Evolutionary conservation across 2,329 filamentous ascomycete genomes (phyloP), one percentile per base, ranked within the genome.

Genomic region (Eutypella sp.): DNA sequence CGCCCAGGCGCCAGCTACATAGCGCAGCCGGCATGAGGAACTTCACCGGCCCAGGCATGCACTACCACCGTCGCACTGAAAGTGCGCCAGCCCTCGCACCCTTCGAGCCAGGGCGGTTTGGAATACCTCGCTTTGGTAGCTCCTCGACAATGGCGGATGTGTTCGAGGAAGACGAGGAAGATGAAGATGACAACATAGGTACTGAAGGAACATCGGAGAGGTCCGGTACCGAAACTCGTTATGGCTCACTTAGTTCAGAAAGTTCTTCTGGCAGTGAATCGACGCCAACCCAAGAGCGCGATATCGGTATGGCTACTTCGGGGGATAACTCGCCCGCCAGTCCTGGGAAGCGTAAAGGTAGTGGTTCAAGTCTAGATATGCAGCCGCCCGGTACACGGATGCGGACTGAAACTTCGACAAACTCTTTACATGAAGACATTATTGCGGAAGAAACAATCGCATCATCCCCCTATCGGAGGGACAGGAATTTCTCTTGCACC

Each of bases 91-190:
- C 89, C 57, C 78, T 91, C 65, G 82, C 81, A 11, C 84, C 86
- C 0, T 92, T 92, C 56, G 87, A 91, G 46, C 68, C 69, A 49
- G 72, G 70, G 34, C 68, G 75, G 20, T 70, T 78, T n/a, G 73
- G 73, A 23, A 78, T 84, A 44, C 76, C 79, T 47, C 75, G 81
- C 15, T 82, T 83, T 42, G 78, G 76, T 33, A 85, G 82, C 62
- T 81, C 79, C 53, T 82, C 84, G 0, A 84, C 84, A 0, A 91
- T 93, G 87, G 87, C 84, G 0, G 88, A 92, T 60, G 88, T 93
- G 1, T 93, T 92, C 52, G 88, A 93, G 60, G 88, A 92, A 56
- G 87, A 91, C 23, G 87, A 90, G 52, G 84, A 88, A 56, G 76
- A 79, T 1, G 70, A 72, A 3, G 75, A 81, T 11, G 45, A 53